phyloP scores from a whole-genome alignment of 163 green algal genomes.

The Botryococcus braunii region DNA sequence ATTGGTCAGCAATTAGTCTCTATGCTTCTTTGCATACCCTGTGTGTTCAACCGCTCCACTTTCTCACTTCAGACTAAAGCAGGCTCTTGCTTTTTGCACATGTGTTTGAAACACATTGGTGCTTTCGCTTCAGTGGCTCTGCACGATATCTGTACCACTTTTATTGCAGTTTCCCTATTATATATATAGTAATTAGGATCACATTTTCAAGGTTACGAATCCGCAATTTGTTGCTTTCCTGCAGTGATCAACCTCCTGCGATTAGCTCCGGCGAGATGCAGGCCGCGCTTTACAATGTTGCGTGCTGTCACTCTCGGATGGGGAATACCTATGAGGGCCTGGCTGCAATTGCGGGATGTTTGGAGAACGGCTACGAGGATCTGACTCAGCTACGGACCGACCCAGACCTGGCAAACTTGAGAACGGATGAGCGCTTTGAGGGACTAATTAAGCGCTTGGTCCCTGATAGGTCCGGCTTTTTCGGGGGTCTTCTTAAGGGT shows the following conservation, averaged over 20 bases:
- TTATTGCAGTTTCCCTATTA: too few species aligned
- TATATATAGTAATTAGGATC: too few species aligned
- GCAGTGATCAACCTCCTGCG: conserved; percentile 64
- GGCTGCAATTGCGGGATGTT: conserved; percentile 29
- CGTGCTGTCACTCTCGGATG: conserved; percentile 62
- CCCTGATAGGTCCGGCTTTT: conserved; percentile 17
- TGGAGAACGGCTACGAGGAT: conserved; percentile 66
- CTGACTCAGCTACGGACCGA: conserved; percentile 56
- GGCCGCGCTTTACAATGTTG: conserved; percentile 72
- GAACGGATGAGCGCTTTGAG: conserved; percentile 58
- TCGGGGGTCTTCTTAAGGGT: conserved; percentile 13
- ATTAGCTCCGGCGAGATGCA: conserved; percentile 62
- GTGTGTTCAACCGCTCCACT: too few species aligned
- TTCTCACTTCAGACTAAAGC: too few species aligned
- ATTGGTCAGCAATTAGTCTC: too few species aligned
- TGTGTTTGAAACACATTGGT: background rate
- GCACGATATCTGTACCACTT: background rate
- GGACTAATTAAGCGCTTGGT: conserved; percentile 41
- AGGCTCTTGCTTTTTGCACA: too few species aligned
- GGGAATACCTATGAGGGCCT: conserved; percentile 17
- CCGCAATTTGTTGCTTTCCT: too few species aligned
- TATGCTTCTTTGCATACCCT: too few species aligned
- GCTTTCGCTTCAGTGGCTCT: conserved; percentile 1
- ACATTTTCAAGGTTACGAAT: too few species aligned
- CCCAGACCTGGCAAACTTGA: conserved; percentile 55